Percentiles rank a stretch among this genome's conserved stretches.
These are phyloP conservation scores for Kodamaea leandrae DNA, from an alignment of 805 yeast genomes.

Conservation along the genomic window DNA sequence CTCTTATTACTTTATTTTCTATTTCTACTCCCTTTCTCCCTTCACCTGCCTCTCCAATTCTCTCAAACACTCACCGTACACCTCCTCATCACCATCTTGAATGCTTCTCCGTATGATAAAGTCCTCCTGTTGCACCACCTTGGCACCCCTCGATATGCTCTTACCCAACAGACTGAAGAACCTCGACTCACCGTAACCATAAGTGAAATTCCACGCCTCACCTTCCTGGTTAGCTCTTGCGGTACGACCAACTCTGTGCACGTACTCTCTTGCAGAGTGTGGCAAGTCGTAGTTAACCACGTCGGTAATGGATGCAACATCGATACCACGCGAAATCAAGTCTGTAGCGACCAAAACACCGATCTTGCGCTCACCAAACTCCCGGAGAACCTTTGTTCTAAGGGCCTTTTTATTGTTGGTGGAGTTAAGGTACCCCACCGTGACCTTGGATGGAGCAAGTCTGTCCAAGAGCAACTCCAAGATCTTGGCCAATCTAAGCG, in stretches of 20 bases:
- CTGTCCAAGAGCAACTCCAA: constrained; percentile 41
- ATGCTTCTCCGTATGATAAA: constrained; percentile 21
- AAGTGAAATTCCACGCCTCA: constrained; percentile 66
- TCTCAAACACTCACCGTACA: constrained; percentile 26
- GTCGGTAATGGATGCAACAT: constrained; percentile 62
- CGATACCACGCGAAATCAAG: constrained; percentile 93
- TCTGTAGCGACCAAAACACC: constrained; percentile 76
- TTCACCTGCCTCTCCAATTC: constrained; percentile 15
- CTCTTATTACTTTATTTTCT: background rate
- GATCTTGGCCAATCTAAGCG: constrained; percentile 72
- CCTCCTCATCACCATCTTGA: constrained; percentile 21
- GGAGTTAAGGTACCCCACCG: constrained; percentile 52
- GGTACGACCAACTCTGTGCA: constrained; percentile 95
- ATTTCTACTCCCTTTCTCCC: background rate
- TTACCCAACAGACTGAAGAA: constrained; percentile 53
- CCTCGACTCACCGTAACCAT: constrained; percentile 74
- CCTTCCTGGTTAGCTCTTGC: constrained; percentile 89
- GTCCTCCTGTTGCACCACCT: constrained; percentile 20
- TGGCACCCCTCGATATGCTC: constrained; percentile 45
- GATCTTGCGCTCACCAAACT: constrained; percentile 54
- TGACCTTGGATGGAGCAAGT: constrained; percentile 17
- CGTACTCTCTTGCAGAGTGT: constrained; percentile 81
- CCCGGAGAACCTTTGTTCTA: constrained; percentile 55
- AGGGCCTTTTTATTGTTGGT: constrained; percentile 48
- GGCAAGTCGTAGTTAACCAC: constrained; percentile 94